Evolutionary conservation across 371 early-diverging fungal genomes (phyloP).

Genomic region (Haplosporangium sp.): DNA sequence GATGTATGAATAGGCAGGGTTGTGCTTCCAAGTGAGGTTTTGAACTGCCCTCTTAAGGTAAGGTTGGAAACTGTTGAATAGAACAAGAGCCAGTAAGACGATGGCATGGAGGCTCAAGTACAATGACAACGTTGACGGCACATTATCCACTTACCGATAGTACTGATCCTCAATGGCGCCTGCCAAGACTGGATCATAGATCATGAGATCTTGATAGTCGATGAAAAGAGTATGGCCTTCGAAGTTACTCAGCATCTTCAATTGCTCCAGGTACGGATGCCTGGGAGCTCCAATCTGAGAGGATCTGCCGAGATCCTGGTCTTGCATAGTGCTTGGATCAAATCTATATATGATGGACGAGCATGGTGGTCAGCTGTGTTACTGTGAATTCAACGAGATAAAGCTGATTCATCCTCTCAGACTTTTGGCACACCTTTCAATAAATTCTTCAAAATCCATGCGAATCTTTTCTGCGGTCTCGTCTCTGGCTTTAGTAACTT

Average conservation of each 20-base stretch:
- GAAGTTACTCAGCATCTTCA: conserved; percentile 65
- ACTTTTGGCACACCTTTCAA: conserved; percentile 64
- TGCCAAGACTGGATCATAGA: conserved; percentile 75
- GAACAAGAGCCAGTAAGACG: background rate
- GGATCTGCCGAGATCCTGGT: conserved; percentile 37
- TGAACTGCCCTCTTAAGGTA: conserved; percentile 89
- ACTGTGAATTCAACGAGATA: too few relatives aligned
- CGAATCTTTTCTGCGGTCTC: conserved; percentile 83
- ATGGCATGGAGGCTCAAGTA: background rate
- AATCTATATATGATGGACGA: conserved; percentile 34
- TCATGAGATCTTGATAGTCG: conserved; percentile 78
- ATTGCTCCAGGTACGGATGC: conserved; percentile 68
- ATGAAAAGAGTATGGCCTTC: conserved; percentile 80
- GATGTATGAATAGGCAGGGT: conserved; percentile 70
- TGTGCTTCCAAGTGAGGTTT: conserved; percentile 75
- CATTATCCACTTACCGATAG: conserved; percentile 66
- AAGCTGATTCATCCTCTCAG: too few relatives aligned
- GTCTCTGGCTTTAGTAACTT: conserved; percentile 76
- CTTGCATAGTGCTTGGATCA: conserved; percentile 50
- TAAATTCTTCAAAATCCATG: conserved; percentile 81
- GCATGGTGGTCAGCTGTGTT: background rate
- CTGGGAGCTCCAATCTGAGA: conserved; percentile 28
- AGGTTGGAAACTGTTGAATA: conserved; percentile 77
- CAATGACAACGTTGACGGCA: background rate
- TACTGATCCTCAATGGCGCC: conserved; percentile 78